Evolutionary conservation across 768 basidiomycete genomes (phyloP).

Genomic region (Boletellus ananiceps): DNA sequence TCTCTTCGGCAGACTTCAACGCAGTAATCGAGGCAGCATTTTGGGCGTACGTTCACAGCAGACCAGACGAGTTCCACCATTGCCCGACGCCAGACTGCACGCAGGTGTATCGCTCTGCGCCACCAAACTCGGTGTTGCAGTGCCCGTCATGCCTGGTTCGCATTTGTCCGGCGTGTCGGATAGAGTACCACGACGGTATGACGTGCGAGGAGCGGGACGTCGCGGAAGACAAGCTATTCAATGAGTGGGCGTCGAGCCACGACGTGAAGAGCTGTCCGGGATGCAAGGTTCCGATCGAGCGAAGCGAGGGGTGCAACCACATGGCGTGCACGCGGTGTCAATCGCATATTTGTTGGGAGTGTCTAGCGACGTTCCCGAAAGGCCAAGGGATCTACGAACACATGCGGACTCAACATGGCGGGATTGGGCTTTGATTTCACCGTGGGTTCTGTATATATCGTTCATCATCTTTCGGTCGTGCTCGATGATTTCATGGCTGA

Average conservation of each 20-base stretch:
- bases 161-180: slow-evolving; percentile 63
- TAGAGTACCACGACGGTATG: slow-evolving; percentile 60
- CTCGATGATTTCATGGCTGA: slow-evolving; percentile 1
- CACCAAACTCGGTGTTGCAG: slow-evolving; percentile 48
- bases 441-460: neutral
- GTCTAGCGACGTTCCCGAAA: slow-evolving; percentile 61
- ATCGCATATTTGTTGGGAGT: slow-evolving; percentile 81
- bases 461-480: slow-evolving; percentile 4
- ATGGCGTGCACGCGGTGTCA: slow-evolving; percentile 73
- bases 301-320: slow-evolving; percentile 75
- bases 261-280: slow-evolving; percentile 74
- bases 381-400: slow-evolving; percentile 75
- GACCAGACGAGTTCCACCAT: slow-evolving; percentile 59
- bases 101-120: slow-evolving; percentile 62
- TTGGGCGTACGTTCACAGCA: slow-evolving; percentile 53
- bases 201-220: slow-evolving; percentile 56
- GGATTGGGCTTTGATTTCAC: slow-evolving; percentile 42
- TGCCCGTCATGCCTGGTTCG: slow-evolving; percentile 67
- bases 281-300: slow-evolving; percentile 68
- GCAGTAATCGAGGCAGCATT: slow-evolving; percentile 56
- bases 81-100: slow-evolving; percentile 80
- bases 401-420: slow-evolving; percentile 66
- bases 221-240: slow-evolving; percentile 53
- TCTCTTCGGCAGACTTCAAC: slow-evolving; percentile 51
- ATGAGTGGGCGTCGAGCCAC: slow-evolving; percentile 56